These are phyloP conservation scores for Arthrobotrys conoides DNA, from an alignment of 2,329 filamentous ascomycete species.

Conservation along the genomic window DNA sequence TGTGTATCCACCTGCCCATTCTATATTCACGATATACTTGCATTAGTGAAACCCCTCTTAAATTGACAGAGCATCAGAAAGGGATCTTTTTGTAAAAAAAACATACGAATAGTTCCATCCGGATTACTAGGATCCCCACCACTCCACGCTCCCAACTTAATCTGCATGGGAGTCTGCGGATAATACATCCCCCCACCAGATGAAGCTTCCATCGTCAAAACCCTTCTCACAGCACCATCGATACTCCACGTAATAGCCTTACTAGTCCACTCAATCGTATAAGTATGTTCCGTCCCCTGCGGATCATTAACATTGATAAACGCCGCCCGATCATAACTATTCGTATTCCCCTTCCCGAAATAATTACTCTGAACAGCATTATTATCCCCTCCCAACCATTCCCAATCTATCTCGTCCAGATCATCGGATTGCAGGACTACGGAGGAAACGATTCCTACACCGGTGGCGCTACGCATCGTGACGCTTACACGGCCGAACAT, in stretches of 20 bases:
- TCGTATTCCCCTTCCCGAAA: slow-evolving; percentile 91
- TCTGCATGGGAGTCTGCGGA: slow-evolving; percentile 93
- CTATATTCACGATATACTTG: slow-evolving; percentile 64
- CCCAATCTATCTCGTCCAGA: slow-evolving; percentile 96
- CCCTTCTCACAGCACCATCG: slow-evolving; percentile 81
- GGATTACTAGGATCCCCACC: slow-evolving; percentile 87
- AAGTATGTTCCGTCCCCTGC: slow-evolving; percentile 84
- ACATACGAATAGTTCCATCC: slow-evolving; percentile 79
- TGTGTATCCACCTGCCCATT: slow-evolving; percentile 88
- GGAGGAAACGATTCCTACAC: slow-evolving; percentile 92
- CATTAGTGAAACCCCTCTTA: not conserved
- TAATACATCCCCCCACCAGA: slow-evolving; percentile 70
- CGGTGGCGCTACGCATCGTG: slow-evolving; percentile 86
- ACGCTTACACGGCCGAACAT: slow-evolving; percentile 97
- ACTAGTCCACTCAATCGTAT: slow-evolving; percentile 91
- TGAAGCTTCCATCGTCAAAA: slow-evolving; percentile 77
- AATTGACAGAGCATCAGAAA: slow-evolving; percentile 11
- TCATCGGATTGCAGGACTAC: slow-evolving; percentile 90
- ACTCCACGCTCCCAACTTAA: slow-evolving; percentile 93
- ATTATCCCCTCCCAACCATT: slow-evolving; percentile 87
- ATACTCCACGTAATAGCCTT: slow-evolving; percentile 89
- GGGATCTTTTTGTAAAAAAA: too few species aligned
- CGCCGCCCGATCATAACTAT: slow-evolving; percentile 86
- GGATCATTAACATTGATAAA: slow-evolving; percentile 79
- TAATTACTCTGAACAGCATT: slow-evolving; percentile 94